Conservation (phyloP, 2,329 filamentous ascomycete species). For the Diaporthe australafricana region DNA sequence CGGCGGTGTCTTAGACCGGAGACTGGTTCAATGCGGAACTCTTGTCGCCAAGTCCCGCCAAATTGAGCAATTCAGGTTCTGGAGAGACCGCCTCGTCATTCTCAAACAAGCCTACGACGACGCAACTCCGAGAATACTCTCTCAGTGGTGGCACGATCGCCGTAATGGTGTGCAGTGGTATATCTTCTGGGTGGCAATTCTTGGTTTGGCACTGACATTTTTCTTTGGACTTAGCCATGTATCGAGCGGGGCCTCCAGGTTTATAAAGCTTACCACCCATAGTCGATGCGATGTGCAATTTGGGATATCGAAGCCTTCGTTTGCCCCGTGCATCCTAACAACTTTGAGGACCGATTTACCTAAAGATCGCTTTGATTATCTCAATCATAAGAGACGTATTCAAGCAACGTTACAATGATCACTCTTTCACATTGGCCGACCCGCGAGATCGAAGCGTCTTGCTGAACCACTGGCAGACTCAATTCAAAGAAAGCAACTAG, state of each 20-base stretch:
- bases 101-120: constrained; percentile 57
- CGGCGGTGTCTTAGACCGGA: constrained; percentile 43
- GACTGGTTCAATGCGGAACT: constrained; percentile 44
- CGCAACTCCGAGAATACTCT: constrained; percentile 47
- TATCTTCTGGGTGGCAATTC: constrained; percentile 58
- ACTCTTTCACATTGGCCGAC: too few species aligned
- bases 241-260: constrained; percentile 50
- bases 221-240: constrained; percentile 55
- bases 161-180: constrained; percentile 57
- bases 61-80: constrained; percentile 51
- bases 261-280: too few species aligned
- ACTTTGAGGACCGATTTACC: too few species aligned
- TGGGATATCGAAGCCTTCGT: too few species aligned
- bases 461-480: too few species aligned
- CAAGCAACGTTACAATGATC: too few species aligned
- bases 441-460: too few species aligned
- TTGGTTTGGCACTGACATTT: constrained; percentile 51
- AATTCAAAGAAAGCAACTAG: too few species aligned
- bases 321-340: too few species aligned
- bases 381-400: too few species aligned
- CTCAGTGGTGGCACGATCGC: constrained; percentile 57
- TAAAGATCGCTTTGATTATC: too few species aligned
- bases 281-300: too few species aligned
- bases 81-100: constrained; percentile 56
- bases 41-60: constrained; percentile 48